Evolutionary conservation across 2,329 filamentous ascomycete species (phyloP), one percentile per base, ranked within the genome.

Genomic region (Tolypocladium album): DNA sequence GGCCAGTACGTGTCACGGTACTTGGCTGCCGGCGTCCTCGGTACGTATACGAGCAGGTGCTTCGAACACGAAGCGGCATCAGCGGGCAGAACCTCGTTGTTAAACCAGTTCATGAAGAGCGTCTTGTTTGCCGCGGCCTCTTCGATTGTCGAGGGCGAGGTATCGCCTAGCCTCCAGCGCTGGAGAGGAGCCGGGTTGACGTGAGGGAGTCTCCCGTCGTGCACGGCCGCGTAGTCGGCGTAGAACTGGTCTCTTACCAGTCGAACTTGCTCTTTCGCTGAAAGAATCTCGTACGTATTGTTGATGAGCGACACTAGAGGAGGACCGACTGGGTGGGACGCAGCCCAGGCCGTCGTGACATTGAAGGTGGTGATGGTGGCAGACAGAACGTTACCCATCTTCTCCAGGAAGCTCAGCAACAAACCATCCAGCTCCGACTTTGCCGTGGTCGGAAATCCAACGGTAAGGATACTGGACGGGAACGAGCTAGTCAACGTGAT

Each of bases 41-140:
- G 77, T 0, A 77, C 70, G 61, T 84, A 83, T 17, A 84, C 67
- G 22, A 82, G 62, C 0, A 84, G 61, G 27, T 72, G 76, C 7
- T 79, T 73, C 4, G 78, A 81, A 68, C 82, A 84, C 59, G 36
- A 74, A 60, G 0, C 65, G 2, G 40, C 12, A n/a, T 59, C 53
- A 24, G 38, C 31, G 17, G 60, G 58, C 24, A 83, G 71, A 7
- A 83, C 72, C 8, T 77, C 70, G 38, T 63, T 68, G 55, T 77
- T 77, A 66, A 82, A 80, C 72, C 75, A 78, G 55, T 74, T 65
- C 67, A 73, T 74, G 64, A 79, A 78, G n/a, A 72, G 64, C 0
- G 79, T 80, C 63, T 82, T 82, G 66, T 82, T 81, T 6, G 70
- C 65, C 7, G 80, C 69, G 4, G 77, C 82, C 2, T 76, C 68